phyloP scores from a whole-genome alignment of 306 rosid species.

The Pyrus betulifolia region DNA sequence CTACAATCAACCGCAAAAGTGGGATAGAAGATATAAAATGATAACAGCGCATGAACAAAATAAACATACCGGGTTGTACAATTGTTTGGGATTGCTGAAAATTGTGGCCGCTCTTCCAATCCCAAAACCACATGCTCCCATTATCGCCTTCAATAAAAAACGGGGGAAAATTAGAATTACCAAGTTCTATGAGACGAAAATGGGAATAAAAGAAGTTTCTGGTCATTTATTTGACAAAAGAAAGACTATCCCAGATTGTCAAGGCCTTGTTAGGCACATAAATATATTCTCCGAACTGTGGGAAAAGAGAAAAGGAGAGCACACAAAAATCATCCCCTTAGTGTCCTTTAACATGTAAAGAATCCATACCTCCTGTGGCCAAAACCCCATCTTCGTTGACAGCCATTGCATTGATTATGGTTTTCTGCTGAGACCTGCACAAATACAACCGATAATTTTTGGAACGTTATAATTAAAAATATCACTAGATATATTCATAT shows the following conservation, averaged over 20 bases:
- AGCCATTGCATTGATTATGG: conserved; percentile 92
- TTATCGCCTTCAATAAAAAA: conserved; percentile 64
- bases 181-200: neutral
- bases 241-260: neutral
- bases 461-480: neutral
- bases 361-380: conserved; percentile 84
- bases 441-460: neutral
- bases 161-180: neutral
- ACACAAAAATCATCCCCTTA: neutral
- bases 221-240: neutral
- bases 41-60: neutral
- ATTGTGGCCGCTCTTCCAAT: conserved; percentile 98
- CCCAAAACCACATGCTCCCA: conserved; percentile 99
- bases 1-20: neutral
- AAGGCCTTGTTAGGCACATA: neutral
- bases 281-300: neutral
- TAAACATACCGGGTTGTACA: conserved; percentile 79
- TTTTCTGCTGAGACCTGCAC: conserved; percentile 92
- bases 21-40: neutral
- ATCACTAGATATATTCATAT: neutral
- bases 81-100: conserved; percentile 92
- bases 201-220: neutral
- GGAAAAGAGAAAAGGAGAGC: neutral
- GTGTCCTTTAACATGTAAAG: neutral
- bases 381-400: conserved; percentile 94